Evolutionary conservation across 257 asterid species (phyloP), one percentile per base, ranked within the genome.

Genomic region (Fraxinus anomala): DNA sequence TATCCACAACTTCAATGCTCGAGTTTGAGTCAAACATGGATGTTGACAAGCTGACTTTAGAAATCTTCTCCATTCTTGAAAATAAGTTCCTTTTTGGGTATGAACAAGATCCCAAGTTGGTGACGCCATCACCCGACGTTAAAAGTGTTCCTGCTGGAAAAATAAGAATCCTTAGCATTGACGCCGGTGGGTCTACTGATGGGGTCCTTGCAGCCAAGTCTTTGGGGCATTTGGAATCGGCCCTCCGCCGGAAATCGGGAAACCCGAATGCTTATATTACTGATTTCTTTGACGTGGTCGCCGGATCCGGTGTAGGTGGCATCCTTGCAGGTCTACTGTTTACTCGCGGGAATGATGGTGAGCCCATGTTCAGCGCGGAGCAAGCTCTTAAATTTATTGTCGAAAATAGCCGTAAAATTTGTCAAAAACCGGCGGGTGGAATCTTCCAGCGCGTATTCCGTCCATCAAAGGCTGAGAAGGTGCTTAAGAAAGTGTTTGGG

Each of bases 61-160:
- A 93, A 76, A 93, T 93, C 28, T 93, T 93, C 87, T 88, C 98
- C 54, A 90, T 93, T 65, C 97, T 93, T 0, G 98, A 93, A 67
- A 93, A 89, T 86, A 93, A 93, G 16, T 93, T 93, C 88, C 93
- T 93, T 59, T 93, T 93, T 34, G 97, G 97, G 12, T 78, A 69
- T 77, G 49, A 81, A 17, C 73, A 82, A 4, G 76, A 73, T 17
- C 26, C 44, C 19, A 1, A 14, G 28, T 61, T 19, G 21, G 2
- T 65, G 0, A 37, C n/a, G 5, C 11, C 39, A 0, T 5, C 75
- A 28, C 44, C 82, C 73, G 65, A 47, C 9, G 75, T 54, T 5
- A 49, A 59, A 63, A 13, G 21, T 33, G 42, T 47, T 74, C 0
- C 49, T 59, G 24, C 56, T 39, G 98, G 92, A 0, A 90, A 85